Evolutionary conservation across 768 basidiomycete genomes (phyloP).

Genomic region (Chalciporus piperatus): DNA sequence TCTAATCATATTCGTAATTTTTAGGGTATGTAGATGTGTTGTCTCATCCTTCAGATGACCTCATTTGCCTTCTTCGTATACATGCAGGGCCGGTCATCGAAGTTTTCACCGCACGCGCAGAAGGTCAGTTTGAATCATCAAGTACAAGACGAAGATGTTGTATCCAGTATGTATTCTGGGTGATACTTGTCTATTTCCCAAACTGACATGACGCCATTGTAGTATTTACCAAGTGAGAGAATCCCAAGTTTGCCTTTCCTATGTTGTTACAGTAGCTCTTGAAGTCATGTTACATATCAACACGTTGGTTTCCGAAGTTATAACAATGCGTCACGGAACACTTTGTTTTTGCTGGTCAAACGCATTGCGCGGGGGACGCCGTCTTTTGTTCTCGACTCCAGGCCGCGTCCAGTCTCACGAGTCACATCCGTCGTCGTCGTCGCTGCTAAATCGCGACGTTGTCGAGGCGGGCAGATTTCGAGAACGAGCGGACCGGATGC

Average conservation of each 20-base stretch:
- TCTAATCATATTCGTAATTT: slow-evolving; percentile 3
- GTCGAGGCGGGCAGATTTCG: no score
- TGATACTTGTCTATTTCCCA: background rate
- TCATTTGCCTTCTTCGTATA: background rate
- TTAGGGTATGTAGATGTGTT: slow-evolving; percentile 24
- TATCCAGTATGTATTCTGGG: slow-evolving; percentile 63
- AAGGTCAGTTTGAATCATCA: slow-evolving; percentile 85
- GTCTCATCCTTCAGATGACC: background rate
- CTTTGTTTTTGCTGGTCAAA: no score
- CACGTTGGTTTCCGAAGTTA: no score
- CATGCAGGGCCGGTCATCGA: slow-evolving; percentile 83
- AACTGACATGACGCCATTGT: background rate
- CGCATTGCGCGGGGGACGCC: no score
- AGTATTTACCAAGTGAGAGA: slow-evolving; percentile 33
- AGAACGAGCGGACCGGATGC: no score
- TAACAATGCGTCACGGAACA: no score
- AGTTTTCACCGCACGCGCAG: slow-evolving; percentile 91
- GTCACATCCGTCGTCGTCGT: no score
- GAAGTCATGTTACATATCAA: no score
- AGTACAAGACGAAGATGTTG: slow-evolving; percentile 86
- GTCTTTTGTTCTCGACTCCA: no score
- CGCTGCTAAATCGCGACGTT: no score
- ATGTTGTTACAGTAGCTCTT: background rate
- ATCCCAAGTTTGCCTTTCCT: background rate
- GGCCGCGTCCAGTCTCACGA: no score